Evolutionary conservation across 2,329 filamentous ascomycete species (phyloP), one percentile per base, ranked within the genome.

Genomic region (Diaporthe batatas): DNA sequence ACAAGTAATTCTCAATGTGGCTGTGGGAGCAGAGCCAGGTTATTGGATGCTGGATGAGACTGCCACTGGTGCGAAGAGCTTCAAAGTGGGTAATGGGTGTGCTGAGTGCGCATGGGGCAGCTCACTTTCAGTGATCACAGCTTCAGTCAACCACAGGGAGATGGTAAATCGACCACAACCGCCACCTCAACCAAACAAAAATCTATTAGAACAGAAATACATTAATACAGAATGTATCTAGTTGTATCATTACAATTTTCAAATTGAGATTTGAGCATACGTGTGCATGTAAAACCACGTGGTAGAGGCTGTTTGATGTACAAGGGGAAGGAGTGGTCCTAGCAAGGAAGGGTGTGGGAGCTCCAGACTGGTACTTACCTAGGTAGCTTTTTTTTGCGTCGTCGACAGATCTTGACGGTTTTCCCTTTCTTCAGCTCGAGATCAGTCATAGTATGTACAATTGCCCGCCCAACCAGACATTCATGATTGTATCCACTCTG

Each of bases 401-500:
- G 32, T 36, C 54, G 18, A 6, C 29, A 4, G 6, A 21, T 36
- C 21, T 11, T 36, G 54, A n/a, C 7, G 8, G 34, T 5, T 12
- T 36, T 21, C 29, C 34, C 10, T 57, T 57, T 36, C 54, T 57
- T n/a, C 54, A 57, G 29, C 54, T n/a, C 54, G 54, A 57, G 29
- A 57, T 10, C 18, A 2, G 36, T 36, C 29, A 12, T 14, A 29
- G 29, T 57, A 36, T 23, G 29, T 57, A 36, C n/a, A 12, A 36
- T 57, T 6, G n/a, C 29, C 54, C 21, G 16, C 54, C 54, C 54
- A 12, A n/a, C 18, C 18, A 57, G 29, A 57, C 32, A 12, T n/a
- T 54, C 7, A n/a, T 12, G 8, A n/a, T 4, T 36, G 18, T 57
- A 4, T 18, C 32, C 14, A 16, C 32, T 7, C 29, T 10, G 11